Conservation (phyloP, 495 filamentous ascomycete genomes). For the Cercophora sp. region DNA sequence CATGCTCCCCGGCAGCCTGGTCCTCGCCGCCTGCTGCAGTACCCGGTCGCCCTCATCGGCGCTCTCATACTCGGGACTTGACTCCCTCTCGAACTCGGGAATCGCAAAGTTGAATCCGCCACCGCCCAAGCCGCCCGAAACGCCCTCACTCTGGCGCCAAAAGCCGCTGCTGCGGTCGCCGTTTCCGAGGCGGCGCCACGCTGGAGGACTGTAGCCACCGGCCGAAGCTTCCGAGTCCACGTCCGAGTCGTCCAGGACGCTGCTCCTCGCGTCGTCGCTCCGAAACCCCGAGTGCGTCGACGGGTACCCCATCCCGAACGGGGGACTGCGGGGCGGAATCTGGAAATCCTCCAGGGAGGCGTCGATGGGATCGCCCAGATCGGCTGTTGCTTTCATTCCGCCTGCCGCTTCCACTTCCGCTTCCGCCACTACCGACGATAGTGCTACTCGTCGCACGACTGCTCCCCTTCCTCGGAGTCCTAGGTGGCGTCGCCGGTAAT, state of each 20-base stretch:
- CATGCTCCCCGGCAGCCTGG: conserved; percentile 49
- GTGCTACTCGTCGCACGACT: background rate
- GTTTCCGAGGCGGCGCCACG: conserved; percentile 51
- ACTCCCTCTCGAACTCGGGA: conserved; percentile 17
- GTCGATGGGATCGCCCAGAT: conserved; percentile 65
- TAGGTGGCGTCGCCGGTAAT: too few relatives aligned
- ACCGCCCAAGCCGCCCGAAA: conserved; percentile 22
- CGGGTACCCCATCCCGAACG: conserved; percentile 56
- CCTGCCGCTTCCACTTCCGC: conserved; percentile 13
- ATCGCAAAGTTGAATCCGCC: conserved; percentile 4
- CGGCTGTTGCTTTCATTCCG: conserved; percentile 34
- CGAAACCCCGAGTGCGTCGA: conserved; percentile 76
- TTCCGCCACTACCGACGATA: conserved; percentile 7
- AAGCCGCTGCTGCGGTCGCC: conserved; percentile 53
- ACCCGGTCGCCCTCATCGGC: conserved; percentile 36
- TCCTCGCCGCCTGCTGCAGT: conserved; percentile 47
- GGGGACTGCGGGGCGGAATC: conserved; percentile 24
- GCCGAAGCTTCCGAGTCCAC: conserved; percentile 37
- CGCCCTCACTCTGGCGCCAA: conserved; percentile 43
- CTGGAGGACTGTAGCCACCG: conserved; percentile 54
- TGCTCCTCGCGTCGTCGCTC: conserved; percentile 39
- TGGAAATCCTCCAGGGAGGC: conserved; percentile 77
- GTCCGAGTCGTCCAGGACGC: conserved; percentile 32
- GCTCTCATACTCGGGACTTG: conserved; percentile 31
- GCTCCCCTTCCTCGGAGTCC: conserved; percentile 12